These are phyloP conservation scores for Pythium apleroticum DNA, from an alignment of 352 stramenopile genomes.

Conservation along the genomic window DNA sequence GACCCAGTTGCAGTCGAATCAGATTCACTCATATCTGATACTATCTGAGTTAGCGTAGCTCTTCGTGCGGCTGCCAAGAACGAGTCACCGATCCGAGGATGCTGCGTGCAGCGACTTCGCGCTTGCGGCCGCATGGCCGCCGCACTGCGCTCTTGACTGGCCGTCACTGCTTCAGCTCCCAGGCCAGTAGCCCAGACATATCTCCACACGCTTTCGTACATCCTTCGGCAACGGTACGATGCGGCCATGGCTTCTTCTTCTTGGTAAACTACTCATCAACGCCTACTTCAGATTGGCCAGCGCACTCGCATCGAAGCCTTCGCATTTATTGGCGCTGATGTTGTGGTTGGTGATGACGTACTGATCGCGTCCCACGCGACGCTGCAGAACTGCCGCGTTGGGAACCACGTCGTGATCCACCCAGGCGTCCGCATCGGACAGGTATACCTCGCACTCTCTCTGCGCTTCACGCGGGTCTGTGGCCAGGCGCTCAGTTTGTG, in stretches of 20 bases:
- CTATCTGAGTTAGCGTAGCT: background rate
- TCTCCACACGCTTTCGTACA: conserved; percentile 25
- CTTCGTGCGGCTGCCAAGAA: background rate
- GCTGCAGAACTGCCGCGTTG: conserved; percentile 71
- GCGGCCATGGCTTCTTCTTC: background rate
- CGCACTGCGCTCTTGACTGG: background rate
- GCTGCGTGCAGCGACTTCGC: background rate
- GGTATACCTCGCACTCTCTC: conserved; percentile 21
- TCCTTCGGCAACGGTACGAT: conserved; percentile 21
- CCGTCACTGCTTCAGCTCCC: background rate
- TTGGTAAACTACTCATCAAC: background rate
- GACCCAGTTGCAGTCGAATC: background rate
- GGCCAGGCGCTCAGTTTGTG: no score
- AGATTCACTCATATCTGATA: background rate
- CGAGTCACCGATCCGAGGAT: background rate
- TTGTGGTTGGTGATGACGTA: conserved; percentile 54
- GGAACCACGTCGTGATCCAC: conserved; percentile 67
- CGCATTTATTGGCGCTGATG: conserved; percentile 50
- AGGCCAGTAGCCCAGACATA: background rate
- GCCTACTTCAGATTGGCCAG: conserved; percentile 48
- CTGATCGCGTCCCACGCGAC: conserved; percentile 54
- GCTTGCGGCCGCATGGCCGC: background rate
- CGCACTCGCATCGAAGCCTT: conserved; percentile 60
- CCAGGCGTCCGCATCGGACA: conserved; percentile 69
- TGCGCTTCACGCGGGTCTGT: no score